Evolutionary conservation across 2,329 filamentous ascomycete species (phyloP), one percentile per base, ranked within the genome.

Genomic region (Aphanoascus verrucosus): DNA sequence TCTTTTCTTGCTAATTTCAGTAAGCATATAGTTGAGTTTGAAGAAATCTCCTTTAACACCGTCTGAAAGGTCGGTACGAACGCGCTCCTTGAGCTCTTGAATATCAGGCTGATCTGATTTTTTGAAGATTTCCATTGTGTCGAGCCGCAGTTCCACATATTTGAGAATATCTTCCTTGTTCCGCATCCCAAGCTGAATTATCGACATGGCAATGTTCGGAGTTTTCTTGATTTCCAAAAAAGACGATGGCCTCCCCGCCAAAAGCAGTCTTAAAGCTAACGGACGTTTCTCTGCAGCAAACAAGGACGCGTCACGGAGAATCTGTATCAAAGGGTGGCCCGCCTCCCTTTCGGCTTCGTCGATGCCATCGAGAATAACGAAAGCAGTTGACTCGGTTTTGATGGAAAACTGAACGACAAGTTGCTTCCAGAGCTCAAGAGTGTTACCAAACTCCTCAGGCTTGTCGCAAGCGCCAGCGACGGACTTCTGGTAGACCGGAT

Each of bases 361-460:
- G 68, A 77, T 59, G 66, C 79, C 32, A 63, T 80, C 40, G 69
- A 80, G 62, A 64, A 69, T 54, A 70, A 74, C 19, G 58, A 73
- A 50, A 64, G 76, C 58, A 1, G 57, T 62, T 4, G 61, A 60
- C 46, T 64, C 61, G 14, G 52, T 58, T 43, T 59, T 63, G 1
- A 43, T 31, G 5, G 56, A 57, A 28, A 57, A 52, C 11, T 56
- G 45, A 15, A 55, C 52, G 41, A 58, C 46, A 19, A 58, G 41
- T 28, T 58, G 56, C 7, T 56, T 56, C 56, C 55, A 58, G 9
- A 58, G 47, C 14, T 58, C 56, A 5, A 58, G 31, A 7, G 56
- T 55, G 17, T 53, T 51, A 12, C 52, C 56, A 42, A 58, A 58
- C 28, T 58, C 56, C 19, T 58, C 56, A 6, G 56, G 53, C 35